A percentile compares a stretch with the other conserved stretches of the same genome.
Conservation (phyloP, 345 rosid genomes). For the Murraya paniculata region DNA sequence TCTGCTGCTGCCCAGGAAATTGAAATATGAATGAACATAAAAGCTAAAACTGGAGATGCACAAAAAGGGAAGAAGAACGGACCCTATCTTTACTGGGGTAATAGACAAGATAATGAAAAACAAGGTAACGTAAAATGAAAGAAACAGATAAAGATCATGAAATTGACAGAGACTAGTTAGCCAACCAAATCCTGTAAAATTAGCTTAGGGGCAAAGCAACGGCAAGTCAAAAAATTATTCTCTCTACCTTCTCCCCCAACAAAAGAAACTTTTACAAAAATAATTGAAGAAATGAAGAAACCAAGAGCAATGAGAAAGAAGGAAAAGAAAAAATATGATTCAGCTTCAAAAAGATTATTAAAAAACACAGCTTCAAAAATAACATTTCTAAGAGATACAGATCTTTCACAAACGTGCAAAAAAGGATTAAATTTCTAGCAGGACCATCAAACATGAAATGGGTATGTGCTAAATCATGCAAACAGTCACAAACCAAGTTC, state of each 20-base stretch:
- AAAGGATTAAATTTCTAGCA: not conserved
- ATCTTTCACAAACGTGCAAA: not conserved
- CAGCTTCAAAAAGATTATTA: no score
- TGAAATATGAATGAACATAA: not conserved
- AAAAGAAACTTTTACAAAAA: not conserved
- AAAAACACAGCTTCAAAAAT: not conserved
- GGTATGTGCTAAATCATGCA: not conserved
- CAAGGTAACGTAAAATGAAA: not conserved
- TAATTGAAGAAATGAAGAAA: no score
- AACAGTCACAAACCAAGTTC: not conserved
- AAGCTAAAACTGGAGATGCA: not conserved
- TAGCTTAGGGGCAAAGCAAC: conserved; percentile 9
- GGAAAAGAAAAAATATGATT: no score
- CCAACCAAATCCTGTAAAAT: conserved; percentile 8
- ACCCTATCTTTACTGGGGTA: not conserved
- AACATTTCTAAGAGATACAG: not conserved
- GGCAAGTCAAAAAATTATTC: not conserved
- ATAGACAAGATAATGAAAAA: not conserved
- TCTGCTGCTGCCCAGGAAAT: not conserved
- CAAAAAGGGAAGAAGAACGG: not conserved
- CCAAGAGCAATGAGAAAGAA: no score
- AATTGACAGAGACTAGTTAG: conserved; percentile 2
- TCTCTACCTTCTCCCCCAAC: not conserved
- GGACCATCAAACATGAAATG: not conserved
- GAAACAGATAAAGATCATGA: not conserved